Base-by-base conservation (phyloP, 2,329 filamentous ascomycete species). In the Phaeoacremonium minimum region DNA sequence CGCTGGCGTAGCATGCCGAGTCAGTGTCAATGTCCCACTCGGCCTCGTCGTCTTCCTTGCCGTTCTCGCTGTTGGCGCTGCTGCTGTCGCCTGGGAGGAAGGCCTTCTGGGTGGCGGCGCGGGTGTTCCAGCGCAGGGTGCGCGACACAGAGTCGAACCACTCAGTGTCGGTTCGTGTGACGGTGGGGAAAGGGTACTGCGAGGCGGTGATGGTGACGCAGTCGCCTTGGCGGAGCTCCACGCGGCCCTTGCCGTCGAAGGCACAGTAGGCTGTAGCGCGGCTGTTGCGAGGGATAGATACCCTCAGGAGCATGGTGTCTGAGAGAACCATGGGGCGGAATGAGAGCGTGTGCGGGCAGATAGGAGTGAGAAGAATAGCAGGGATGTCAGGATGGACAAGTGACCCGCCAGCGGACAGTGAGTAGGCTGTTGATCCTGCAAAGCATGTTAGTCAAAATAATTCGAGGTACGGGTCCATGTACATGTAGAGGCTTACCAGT, bases 321-420 rank as follows among this genome's bases (percentile, higher is more conserved):
- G 89, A 95, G 33, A 98, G 79, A 7, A 98, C 86, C 93, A 98
- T 97, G 20, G 93, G 93, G 8, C 93, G 81, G 77, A 98, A 98
- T 12, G 88, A 95, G 13, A 98, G 74, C 0, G 91, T 97, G 57
- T 98, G 93, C 7, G 93, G 93, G 63, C 93, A 98, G 61, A 98
- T 97, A 15, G 93, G 93, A 0, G 93, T 98, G 37, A 98, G 78
- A 29, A 97, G 81, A 50, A 98, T 96, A 49, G 90, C 93, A 12
- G 93, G 93, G 42, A 98, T 95, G 56, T 95, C 91, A 0, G 93
- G 93, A 58, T 97, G 91, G 40, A 97, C 91, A 31, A 98, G 82
- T 15, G 89, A 94, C 50, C 93, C 93, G 42, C 93, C 93, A 13
- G 93, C 93, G 9, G 90, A 96, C 18, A 98, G 80, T 3, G 90